These are phyloP conservation scores for Phytopythium chamaehyphon DNA, from an alignment of 352 stramenopile species.

Conservation along the genomic window DNA sequence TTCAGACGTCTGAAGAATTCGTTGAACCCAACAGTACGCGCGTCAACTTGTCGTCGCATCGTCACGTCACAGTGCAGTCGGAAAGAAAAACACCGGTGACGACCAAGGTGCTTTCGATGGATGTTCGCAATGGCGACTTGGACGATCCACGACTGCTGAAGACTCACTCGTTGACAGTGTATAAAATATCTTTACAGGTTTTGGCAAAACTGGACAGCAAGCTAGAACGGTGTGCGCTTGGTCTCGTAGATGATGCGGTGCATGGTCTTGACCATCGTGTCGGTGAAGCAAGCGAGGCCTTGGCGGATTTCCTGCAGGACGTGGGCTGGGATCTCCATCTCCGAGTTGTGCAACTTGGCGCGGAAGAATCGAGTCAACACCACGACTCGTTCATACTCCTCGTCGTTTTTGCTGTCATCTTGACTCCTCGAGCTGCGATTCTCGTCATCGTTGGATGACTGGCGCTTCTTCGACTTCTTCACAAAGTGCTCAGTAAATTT, in stretches of 20 bases:
- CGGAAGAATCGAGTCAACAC: conserved; percentile 28
- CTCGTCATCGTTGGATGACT: conserved; percentile 2
- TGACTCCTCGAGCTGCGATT: neutral
- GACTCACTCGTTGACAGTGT: too few species aligned
- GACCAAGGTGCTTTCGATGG: too few species aligned
- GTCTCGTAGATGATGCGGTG: conserved; percentile 29
- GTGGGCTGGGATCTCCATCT: conserved; percentile 25
- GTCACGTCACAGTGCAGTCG: too few species aligned
- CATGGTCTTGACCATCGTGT: conserved; percentile 37
- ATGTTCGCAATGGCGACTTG: too few species aligned
- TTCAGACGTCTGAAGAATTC: too few species aligned
- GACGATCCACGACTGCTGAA: too few species aligned
- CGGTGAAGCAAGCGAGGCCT: conserved; percentile 25
- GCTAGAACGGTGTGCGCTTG: conserved; percentile 1
- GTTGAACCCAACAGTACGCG: too few species aligned
- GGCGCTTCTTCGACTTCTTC: conserved; percentile 8
- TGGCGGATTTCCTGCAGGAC: conserved; percentile 31
- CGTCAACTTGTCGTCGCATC: too few species aligned
- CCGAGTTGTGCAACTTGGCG: conserved; percentile 28
- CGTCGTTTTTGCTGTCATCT: conserved; percentile 10
- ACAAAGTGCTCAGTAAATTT: conserved; percentile 36
- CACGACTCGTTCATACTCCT: conserved; percentile 26
- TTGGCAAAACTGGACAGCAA: neutral
- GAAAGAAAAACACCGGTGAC: too few species aligned
- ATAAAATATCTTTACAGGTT: too few species aligned